Evolutionary conservation across 1,284 basidiomycete species (phyloP).

Genomic region (Rhodotorula sp.): DNA sequence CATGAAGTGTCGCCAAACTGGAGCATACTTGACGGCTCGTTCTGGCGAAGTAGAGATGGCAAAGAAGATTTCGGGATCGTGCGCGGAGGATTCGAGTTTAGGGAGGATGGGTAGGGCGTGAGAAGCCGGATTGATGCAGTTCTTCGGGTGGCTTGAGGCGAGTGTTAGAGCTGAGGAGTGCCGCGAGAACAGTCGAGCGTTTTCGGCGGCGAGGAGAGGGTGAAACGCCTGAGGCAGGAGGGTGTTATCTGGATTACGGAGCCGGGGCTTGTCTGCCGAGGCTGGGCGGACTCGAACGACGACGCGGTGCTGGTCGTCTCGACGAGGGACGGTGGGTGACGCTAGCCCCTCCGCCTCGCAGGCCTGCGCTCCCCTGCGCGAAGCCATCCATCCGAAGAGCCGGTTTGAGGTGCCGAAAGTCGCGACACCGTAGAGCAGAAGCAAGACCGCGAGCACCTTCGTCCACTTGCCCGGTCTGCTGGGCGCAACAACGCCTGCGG

Average conservation of each 20-base stretch:
- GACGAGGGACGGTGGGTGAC: neutral
- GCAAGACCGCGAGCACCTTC: neutral
- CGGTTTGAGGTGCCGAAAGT: neutral
- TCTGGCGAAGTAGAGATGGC: constrained; percentile 21
- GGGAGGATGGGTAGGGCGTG: constrained; percentile 14
- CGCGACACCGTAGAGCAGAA: neutral
- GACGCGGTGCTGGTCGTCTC: constrained; percentile 15
- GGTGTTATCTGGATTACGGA: constrained; percentile 16
- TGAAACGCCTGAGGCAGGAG: constrained; percentile 11
- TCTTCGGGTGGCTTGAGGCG: neutral
- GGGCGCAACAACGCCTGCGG: no score
- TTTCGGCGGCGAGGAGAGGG: constrained; percentile 3
- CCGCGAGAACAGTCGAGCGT: constrained; percentile 5
- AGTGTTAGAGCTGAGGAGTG: neutral
- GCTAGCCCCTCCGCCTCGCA: constrained; percentile 16
- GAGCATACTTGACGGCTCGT: constrained; percentile 17
- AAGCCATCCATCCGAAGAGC: neutral
- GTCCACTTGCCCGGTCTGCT: neutral
- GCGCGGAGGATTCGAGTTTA: neutral
- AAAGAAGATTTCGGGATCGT: constrained; percentile 27
- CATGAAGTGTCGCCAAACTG: constrained; percentile 31
- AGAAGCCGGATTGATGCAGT: neutral
- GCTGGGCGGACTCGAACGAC: constrained; percentile 5
- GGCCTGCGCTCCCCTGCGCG: neutral
- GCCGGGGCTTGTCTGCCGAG: neutral